phyloP scores from a whole-genome alignment of 768 basidiomycete genomes.

The Hygrophoropsis aurantiaca region DNA sequence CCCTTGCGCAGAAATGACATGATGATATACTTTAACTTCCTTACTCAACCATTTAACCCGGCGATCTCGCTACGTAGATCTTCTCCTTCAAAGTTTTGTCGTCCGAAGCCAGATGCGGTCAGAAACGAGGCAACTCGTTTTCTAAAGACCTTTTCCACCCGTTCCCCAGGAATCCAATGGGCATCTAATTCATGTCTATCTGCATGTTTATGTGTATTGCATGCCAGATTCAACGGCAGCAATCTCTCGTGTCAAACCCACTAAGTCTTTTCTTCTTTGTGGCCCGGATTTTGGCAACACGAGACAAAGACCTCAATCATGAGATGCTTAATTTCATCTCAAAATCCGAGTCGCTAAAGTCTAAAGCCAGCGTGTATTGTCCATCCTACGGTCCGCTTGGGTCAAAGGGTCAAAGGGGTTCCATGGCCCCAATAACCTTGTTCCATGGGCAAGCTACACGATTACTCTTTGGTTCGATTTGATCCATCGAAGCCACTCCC shows the following conservation, averaged over 20 bases:
- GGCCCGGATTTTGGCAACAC: constrained; percentile 19
- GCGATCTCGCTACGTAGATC: constrained; percentile 31
- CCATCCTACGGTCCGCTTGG: constrained; percentile 11
- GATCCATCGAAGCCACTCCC: constrained; percentile 20
- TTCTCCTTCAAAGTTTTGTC: constrained; percentile 8
- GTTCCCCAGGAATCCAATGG: constrained; percentile 10
- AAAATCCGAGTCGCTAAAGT: constrained; percentile 21
- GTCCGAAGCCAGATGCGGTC: constrained; percentile 12
- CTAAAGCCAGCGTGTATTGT: constrained; percentile 17
- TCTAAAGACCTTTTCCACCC: constrained; percentile 10
- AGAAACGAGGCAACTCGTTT: constrained; percentile 14
- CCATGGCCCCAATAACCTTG: constrained; percentile 9
- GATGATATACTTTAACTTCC: constrained; percentile 4
- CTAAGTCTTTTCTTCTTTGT: constrained; percentile 27
- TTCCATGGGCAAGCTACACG: constrained; percentile 3
- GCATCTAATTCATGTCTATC: background rate
- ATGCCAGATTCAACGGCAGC: constrained; percentile 9
- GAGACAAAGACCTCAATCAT: constrained; percentile 21
- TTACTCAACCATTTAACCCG: constrained; percentile 21
- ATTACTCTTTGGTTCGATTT: constrained; percentile 3
- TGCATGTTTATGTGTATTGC: constrained; percentile 8
- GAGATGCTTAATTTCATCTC: constrained; percentile 20
- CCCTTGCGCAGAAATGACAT: constrained; percentile 1
- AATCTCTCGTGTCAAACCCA: constrained; percentile 7
- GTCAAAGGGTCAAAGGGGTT: constrained; percentile 16